Percentiles rank a stretch among this genome's conserved stretches.
phyloP scores from a whole-genome alignment of 2,329 filamentous ascomycete species.

The Epichloe aotearoae region DNA sequence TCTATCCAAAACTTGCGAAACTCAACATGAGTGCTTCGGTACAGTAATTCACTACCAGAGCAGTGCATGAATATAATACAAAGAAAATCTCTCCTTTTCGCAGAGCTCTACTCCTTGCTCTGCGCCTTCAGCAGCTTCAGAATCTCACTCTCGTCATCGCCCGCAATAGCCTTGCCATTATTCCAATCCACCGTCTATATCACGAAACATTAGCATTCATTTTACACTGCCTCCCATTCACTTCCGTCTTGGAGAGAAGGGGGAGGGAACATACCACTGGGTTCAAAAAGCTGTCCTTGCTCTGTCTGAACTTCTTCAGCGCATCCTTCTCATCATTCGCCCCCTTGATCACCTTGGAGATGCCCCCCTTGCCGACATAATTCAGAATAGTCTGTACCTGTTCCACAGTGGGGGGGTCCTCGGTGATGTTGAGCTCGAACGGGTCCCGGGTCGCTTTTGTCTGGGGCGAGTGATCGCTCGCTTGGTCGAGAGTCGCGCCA shows the following conservation, averaged over 20 bases:
- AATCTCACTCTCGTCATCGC: conserved; percentile 79
- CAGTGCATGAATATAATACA: not conserved
- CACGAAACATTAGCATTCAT: not conserved
- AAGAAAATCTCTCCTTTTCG: not conserved
- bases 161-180: conserved; percentile 67
- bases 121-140: conserved; percentile 57
- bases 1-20: not conserved
- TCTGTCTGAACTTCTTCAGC: conserved; percentile 62
- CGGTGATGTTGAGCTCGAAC: conserved; percentile 80
- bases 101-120: not conserved
- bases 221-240: not conserved
- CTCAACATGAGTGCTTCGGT: not conserved
- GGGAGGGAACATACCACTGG: conserved; percentile 57
- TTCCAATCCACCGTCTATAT: conserved; percentile 72
- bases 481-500: conserved; percentile 61
- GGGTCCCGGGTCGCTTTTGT: conserved; percentile 42
- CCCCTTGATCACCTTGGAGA: conserved; percentile 53
- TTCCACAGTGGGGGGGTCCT: conserved; percentile 68
- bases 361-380: conserved; percentile 55
- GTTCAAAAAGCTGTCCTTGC: conserved; percentile 52
- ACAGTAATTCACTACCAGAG: not conserved
- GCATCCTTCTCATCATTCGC: conserved; percentile 66
- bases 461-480: conserved; percentile 50
- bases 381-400: conserved; percentile 76
- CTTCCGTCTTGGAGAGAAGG: not conserved